phyloP scores from a whole-genome alignment of 2,329 filamentous ascomycete species.

The Cladophialophora carrionii region DNA sequence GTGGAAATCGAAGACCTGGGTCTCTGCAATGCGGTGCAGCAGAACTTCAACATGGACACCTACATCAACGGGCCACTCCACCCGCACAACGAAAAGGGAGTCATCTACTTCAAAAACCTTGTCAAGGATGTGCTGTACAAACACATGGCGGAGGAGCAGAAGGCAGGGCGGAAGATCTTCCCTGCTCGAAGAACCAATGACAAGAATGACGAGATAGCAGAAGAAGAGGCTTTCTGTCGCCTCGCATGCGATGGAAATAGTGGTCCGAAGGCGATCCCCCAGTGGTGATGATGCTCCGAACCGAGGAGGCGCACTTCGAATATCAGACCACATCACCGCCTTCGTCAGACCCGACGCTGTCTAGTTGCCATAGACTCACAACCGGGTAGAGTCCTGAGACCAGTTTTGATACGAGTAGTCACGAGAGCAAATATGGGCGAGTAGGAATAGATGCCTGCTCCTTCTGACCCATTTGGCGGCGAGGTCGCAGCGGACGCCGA shows the following conservation, averaged over 20 bases:
- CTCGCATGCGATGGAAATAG: conserved; percentile 13
- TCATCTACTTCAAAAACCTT: conserved; percentile 59
- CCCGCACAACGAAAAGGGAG: conserved; percentile 56
- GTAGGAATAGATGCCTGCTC: not conserved
- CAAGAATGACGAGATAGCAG: conserved; percentile 14
- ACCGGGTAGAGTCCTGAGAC: not conserved
- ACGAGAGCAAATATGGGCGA: conserved; percentile 2
- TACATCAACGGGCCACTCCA: conserved; percentile 66
- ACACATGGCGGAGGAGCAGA: conserved; percentile 52
- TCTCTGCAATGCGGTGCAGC: conserved; percentile 61
- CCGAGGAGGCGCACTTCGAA: not conserved
- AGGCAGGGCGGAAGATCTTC: conserved; percentile 16
- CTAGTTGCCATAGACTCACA: not conserved
- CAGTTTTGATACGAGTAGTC: not conserved
- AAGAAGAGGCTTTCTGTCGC: conserved; percentile 26
- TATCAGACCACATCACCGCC: not conserved
- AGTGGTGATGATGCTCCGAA: not conserved
- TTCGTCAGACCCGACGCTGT: not conserved
- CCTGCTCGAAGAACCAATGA: conserved; percentile 38
- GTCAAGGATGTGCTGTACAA: conserved; percentile 55
- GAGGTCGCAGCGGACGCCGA: conserved; percentile 1
- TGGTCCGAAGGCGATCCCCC: conserved; percentile 3
- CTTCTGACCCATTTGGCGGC: conserved; percentile 2
- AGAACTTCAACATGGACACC: conserved; percentile 62
- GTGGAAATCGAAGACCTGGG: conserved; percentile 68